A percentile compares a stretch with the other conserved stretches of the same genome.
Conservation (phyloP, 345 rosid species). For the Capsella bursapastoris region DNA sequence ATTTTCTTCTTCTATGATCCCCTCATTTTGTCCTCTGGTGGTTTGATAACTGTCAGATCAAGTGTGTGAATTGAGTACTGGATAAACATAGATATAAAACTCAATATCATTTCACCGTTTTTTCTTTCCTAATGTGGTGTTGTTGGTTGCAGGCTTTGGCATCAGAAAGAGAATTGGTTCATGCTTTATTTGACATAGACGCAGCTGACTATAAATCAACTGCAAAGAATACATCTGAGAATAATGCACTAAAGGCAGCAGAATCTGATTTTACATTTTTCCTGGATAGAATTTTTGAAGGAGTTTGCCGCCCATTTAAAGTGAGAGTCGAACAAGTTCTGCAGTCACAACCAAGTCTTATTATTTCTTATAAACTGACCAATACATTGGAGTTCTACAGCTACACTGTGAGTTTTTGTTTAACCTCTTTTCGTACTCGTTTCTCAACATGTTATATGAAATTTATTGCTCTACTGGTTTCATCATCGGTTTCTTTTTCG, state of each 20-base stretch:
- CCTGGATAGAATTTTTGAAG: slow-evolving; percentile 98
- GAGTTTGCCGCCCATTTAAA: slow-evolving; percentile 99
- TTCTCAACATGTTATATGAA: background rate
- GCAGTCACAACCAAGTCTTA: slow-evolving; percentile 97
- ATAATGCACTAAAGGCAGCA: slow-evolving; percentile 62
- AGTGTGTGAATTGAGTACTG: slow-evolving; percentile 1
- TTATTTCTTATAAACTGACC: slow-evolving; percentile 82
- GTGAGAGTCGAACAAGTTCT: slow-evolving; percentile 98
- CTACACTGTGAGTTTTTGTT: slow-evolving; percentile 69
- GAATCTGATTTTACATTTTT: slow-evolving; percentile 85
- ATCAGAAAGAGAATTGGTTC: slow-evolving; percentile 94
- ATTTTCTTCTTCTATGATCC: slow-evolving; percentile 5
- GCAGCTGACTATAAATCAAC: slow-evolving; percentile 64
- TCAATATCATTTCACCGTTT: background rate
- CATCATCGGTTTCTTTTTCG: slow-evolving; percentile 12
- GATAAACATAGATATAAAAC: slow-evolving; percentile 7
- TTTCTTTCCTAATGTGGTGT: slow-evolving; percentile 16
- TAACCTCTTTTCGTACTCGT: slow-evolving; percentile 1
- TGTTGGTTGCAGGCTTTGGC: slow-evolving; percentile 80
- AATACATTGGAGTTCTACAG: slow-evolving; percentile 93
- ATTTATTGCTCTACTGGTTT: slow-evolving; percentile 8
- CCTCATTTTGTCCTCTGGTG: background rate
- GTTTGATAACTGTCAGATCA: background rate
- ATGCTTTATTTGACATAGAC: slow-evolving; percentile 82
- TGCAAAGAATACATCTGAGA: slow-evolving; percentile 59